Evolutionary conservation across 805 yeast species (phyloP), one percentile per base, ranked within the genome.

Genomic region (Ogataea angusta): DNA sequence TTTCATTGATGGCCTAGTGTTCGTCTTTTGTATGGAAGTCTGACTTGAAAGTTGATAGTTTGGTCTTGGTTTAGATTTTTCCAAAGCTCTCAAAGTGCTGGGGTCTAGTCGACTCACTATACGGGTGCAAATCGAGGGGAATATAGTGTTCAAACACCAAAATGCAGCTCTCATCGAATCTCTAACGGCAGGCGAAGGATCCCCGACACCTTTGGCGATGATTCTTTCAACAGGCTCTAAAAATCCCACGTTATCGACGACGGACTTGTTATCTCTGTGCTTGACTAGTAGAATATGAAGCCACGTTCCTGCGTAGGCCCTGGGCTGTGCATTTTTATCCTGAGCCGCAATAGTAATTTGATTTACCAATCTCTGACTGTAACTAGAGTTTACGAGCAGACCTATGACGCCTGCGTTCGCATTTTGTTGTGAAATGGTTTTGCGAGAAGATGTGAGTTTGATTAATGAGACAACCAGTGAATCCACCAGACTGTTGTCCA

Each of bases 181-280:
- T 48, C 97, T 72, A 0, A 86, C 96, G 0, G 75, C 66, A 0
- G 90, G 87, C 43, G 84, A 83, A 0, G 96, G 86, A 59, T 90
- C 98, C 1, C 76, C 57, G 1, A 93, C 66, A 15, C 91, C 82
- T 50, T 76, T 80, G 3, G 64, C 45, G 1, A 87, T 54, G 47
- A 80, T 66, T 34, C 69, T 75, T 24, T 69, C 80, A 1, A 81
- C 59, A 4, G 61, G 51, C 13, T 72, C 84, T 8, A 68, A 40
- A 10, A 65, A 66, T 32, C 65, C 51, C 0, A 66, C 34, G 35
- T 41, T 35, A 35, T 60, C 64, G 34, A 62, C 56, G 45, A 65
- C 45, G 27, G 45, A 17, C 17, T 46, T 54, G 48, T 63, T 55
- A 6, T 64, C 54, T 22, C 69, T 64, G 52, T 77, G 81, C 46